phyloP scores from a whole-genome alignment of 2,329 filamentous ascomycete genomes.

The Cladosporium colombiae region DNA sequence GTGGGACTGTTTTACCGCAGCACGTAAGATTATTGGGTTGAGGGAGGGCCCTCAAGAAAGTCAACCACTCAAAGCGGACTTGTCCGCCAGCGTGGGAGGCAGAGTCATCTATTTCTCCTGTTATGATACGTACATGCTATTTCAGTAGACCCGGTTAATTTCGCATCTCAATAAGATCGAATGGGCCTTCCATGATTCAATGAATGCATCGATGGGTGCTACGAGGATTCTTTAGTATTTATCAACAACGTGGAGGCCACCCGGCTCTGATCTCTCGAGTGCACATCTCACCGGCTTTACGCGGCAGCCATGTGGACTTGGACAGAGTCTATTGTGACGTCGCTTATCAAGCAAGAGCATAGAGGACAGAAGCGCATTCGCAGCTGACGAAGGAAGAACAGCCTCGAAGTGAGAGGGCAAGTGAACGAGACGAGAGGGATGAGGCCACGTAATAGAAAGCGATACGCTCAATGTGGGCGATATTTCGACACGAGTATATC shows the following conservation, averaged over 20 bases:
- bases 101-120: background rate
- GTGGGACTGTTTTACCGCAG: background rate
- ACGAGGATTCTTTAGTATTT: background rate
- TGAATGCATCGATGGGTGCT: background rate
- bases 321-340: background rate
- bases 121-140: background rate
- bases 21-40: background rate
- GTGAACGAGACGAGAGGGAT: background rate
- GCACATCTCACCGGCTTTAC: background rate
- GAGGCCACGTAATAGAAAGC: background rate
- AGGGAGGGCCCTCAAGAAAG: background rate
- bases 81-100: no score
- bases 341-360: background rate
- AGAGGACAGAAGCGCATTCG: background rate
- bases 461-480: background rate
- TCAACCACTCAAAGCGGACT: background rate
- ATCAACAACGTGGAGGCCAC: background rate
- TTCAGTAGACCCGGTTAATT: background rate
- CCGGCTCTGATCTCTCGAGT: background rate
- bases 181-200: background rate
- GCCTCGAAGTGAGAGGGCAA: background rate
- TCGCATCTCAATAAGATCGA: background rate
- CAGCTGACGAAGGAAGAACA: background rate
- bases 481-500: background rate
- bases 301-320: background rate